Conservation (phyloP, 2,329 filamentous ascomycete species). For the Ophiostoma ulmi region DNA sequence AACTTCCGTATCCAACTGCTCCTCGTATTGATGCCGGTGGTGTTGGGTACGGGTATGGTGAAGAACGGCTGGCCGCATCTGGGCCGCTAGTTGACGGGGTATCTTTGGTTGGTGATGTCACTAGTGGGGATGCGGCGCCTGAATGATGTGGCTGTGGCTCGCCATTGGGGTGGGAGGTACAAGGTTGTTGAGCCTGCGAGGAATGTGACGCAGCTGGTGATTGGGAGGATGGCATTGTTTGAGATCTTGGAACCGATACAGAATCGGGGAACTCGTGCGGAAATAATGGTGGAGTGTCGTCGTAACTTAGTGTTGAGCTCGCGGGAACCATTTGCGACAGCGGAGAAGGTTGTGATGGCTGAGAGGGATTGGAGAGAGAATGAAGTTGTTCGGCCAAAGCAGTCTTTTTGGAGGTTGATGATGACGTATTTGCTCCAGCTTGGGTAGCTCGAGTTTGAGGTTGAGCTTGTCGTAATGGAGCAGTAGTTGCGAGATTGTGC, state of each 20-base stretch:
- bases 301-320: neutral
- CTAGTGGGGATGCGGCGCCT: neutral
- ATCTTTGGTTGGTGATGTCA: neutral
- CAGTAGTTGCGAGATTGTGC: neutral
- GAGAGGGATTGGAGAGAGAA: neutral
- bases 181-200: neutral
- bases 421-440: conserved; percentile 7
- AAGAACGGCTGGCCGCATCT: conserved; percentile 17
- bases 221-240: neutral
- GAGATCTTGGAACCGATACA: neutral
- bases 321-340: conserved; percentile 11
- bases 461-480: conserved; percentile 9
- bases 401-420: neutral
- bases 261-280: neutral
- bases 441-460: too few relatives aligned
- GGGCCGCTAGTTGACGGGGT: neutral
- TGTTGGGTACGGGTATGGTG: conserved; percentile 49
- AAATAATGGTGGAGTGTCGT: neutral
- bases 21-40: conserved; percentile 49
- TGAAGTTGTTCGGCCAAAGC: neutral
- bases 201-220: neutral
- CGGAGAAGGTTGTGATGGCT: conserved; percentile 5
- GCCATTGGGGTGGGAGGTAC: neutral
- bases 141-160: neutral
- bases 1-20: conserved; percentile 14